These are phyloP conservation scores for Coix lacrymajobi DNA, from an alignment of 176 grass and related monocot genomes.

Conservation along the genomic window DNA sequence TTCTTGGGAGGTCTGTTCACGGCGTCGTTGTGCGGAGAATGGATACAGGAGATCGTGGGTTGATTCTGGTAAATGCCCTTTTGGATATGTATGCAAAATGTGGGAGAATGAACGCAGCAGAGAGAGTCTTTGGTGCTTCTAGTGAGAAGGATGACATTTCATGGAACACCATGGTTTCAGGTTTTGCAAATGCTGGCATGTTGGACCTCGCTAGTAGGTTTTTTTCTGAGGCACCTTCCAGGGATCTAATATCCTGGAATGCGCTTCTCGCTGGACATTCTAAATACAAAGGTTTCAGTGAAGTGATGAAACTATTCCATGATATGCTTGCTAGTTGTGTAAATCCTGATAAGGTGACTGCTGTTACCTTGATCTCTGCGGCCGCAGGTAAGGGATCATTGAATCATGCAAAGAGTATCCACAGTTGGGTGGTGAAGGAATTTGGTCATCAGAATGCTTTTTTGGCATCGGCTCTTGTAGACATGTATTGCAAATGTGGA, in stretches of 20 bases:
- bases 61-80: conserved; percentile 51
- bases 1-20: conserved; percentile 39
- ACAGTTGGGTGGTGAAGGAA: conserved; percentile 42
- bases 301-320: conserved; percentile 13
- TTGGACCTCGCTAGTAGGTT: conserved; percentile 34
- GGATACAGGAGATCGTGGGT: background rate
- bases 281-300: conserved; percentile 5
- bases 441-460: conserved; percentile 37
- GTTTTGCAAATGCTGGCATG: conserved; percentile 35
- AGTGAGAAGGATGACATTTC: conserved; percentile 30
- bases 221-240: conserved; percentile 39
- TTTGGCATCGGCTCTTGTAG: conserved; percentile 47
- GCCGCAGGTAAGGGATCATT: conserved; percentile 17
- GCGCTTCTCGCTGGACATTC: conserved; percentile 38
- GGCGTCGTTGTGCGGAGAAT: conserved; percentile 15
- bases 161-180: conserved; percentile 50
- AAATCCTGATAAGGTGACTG: conserved; percentile 44
- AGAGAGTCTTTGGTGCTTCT: conserved; percentile 27
- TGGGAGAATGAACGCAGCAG: conserved; percentile 30
- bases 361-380: conserved; percentile 31
- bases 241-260: conserved; percentile 55
- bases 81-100: conserved; percentile 58
- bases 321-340: conserved; percentile 26
- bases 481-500: conserved; percentile 61
- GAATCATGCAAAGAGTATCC: conserved; percentile 31